Base-by-base conservation (phyloP, 208 protist species). In the Crithidia mellificae region DNA sequence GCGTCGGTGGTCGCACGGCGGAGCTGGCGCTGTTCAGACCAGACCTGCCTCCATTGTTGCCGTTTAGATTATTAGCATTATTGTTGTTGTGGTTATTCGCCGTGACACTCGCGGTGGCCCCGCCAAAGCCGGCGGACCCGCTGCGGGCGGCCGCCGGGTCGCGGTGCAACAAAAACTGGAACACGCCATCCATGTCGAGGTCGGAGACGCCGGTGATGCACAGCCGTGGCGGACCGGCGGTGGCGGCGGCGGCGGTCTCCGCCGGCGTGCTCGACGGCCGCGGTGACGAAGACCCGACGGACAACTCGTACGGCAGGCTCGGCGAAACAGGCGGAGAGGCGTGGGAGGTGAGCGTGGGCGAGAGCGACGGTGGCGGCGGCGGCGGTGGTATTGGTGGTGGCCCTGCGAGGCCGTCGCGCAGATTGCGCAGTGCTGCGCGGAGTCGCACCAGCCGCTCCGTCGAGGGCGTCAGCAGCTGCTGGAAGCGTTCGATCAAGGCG, bases 371-470 rank as follows among this genome's bases (percentile, higher is more conserved):
- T n/a, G n/a, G n/a, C n/a, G n/a, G n/a, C n/a, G n/a, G n/a, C n/a
- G n/a, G n/a, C n/a, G n/a, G n/a, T n/a, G n/a, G n/a, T n/a, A n/a
- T n/a, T n/a, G n/a, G 39, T 24, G 19, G 38, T 9, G 32, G 46
- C 6, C 11, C 27, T 39, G 38, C 51, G 19, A 88, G 56, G 62
- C 73, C 63, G 25, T 90, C 80, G 12, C 77, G n/a, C 22, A 89
- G 43, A 14, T 41, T 66, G 8, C 51, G 38, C 7, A 94, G 78
- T 6, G 74, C 39, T 2, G 27, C 65, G 12, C 84, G 77, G 39
- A 94, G 58, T 0, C 58, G 77, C 17, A 91, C 27, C 0, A 76
- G 47, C 25, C 83, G 76, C 63, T 94, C 88, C n/a, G 84, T 88
- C 15, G 69, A 63, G 9, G 83, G 83, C 12, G 72, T 78, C 17